Percentiles rank a stretch among this genome's conserved stretches.
phyloP scores from a whole-genome alignment of 2,329 filamentous ascomycete genomes.

The Pseudogymnoascus sp. region DNA sequence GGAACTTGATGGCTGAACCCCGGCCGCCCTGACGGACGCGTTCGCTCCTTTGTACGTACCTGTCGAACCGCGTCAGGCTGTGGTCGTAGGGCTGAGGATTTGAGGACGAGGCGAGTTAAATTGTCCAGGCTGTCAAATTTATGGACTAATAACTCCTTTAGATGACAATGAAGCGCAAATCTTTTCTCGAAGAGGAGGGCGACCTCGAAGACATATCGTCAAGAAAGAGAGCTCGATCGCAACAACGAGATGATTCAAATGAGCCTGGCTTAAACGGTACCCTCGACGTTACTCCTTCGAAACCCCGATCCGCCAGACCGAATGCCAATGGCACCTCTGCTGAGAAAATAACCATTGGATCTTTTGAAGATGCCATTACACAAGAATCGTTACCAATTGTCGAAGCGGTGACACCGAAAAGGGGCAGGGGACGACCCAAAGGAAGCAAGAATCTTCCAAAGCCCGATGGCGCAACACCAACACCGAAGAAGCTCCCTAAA shows the following conservation, averaged over 20 bases:
- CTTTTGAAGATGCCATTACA: neutral
- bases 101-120: neutral
- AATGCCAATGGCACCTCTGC: neutral
- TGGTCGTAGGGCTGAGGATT: neutral
- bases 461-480: constrained; percentile 7
- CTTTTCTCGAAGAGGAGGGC: neutral
- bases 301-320: neutral
- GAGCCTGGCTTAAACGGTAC: neutral
- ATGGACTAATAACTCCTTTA: neutral
- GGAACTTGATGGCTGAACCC: neutral
- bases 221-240: constrained; percentile 1
- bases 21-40: neutral
- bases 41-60: constrained; percentile 3
- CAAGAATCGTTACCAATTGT: neutral
- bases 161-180: neutral
- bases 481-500: constrained; percentile 17
- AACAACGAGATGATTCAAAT: neutral
- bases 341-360: neutral
- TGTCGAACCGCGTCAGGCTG: neutral
- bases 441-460: constrained; percentile 3
- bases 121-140: neutral
- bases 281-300: neutral
- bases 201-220: neutral
- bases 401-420: neutral
- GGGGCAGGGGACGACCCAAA: neutral